Conservation (phyloP, 2,329 filamentous ascomycete species). For the Myriosclerotinia curreyana region DNA sequence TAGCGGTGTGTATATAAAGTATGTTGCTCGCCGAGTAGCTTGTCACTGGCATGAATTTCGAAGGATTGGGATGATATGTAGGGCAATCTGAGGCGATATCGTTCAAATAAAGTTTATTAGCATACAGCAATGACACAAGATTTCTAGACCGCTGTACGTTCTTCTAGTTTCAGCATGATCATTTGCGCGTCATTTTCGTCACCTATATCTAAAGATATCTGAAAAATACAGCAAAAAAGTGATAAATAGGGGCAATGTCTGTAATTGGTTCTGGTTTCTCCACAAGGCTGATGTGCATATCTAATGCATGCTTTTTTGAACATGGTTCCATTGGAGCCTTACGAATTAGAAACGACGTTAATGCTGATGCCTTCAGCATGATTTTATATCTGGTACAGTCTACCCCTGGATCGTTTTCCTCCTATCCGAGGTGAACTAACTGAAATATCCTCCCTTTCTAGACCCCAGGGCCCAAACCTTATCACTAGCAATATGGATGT, state of each 20-base stretch:
- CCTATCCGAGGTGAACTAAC: background rate
- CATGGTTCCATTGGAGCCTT: background rate
- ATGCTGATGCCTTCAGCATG: slow-evolving; percentile 12
- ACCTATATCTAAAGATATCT: background rate
- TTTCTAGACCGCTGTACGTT: background rate
- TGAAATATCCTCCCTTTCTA: background rate
- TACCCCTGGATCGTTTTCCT: background rate
- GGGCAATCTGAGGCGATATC: background rate
- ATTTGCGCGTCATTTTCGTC: slow-evolving; percentile 5
- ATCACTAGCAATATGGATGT: background rate
- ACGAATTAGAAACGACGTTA: background rate
- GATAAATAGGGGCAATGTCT: slow-evolving; percentile 11
- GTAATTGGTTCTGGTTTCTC: slow-evolving; percentile 22
- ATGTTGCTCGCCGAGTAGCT: background rate
- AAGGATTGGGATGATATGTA: background rate
- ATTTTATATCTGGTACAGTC: background rate
- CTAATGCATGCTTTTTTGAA: slow-evolving; percentile 15
- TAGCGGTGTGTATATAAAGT: background rate
- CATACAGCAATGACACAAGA: background rate
- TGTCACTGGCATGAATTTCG: background rate
- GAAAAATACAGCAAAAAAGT: background rate
- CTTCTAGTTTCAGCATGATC: background rate
- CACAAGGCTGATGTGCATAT: slow-evolving; percentile 29
- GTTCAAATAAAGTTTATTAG: slow-evolving; percentile 3
- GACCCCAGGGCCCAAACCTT: background rate